These are phyloP conservation scores for Ilex asprella DNA, from an alignment of 257 asterid genomes.

Conservation along the genomic window DNA sequence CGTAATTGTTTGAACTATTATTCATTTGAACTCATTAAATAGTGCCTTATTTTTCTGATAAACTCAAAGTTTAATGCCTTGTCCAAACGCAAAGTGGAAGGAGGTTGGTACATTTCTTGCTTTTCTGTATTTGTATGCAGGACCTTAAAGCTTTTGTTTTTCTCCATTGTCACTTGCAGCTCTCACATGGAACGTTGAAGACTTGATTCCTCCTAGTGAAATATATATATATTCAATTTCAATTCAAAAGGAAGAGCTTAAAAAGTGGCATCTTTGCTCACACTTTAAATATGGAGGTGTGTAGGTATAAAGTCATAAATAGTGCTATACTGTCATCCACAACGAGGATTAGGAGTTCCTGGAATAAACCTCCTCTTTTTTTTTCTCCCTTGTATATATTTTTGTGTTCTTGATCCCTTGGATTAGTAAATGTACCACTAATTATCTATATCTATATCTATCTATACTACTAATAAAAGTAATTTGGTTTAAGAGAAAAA, in stretches of 20 bases:
- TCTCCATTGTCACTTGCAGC: slow-evolving; percentile 42
- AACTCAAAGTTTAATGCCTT: no score
- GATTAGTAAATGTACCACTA: no score
- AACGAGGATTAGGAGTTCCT: no score
- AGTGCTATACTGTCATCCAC: no score
- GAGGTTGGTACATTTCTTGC: slow-evolving; percentile 5
- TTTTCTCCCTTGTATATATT: no score
- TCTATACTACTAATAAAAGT: no score
- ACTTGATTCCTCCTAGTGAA: slow-evolving; percentile 42
- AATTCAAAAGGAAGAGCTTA: slow-evolving; percentile 78
- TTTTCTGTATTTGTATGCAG: neutral
- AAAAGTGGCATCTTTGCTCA: slow-evolving; percentile 85
- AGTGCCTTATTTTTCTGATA: neutral
- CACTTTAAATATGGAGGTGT: slow-evolving; percentile 96
- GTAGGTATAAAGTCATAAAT: neutral
- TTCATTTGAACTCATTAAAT: neutral
- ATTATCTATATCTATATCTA: no score
- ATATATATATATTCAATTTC: slow-evolving; percentile 35
- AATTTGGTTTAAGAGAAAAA: no score
- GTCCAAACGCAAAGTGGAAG: neutral
- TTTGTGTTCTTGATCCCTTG: no score
- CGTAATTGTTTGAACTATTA: neutral
- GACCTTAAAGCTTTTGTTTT: neutral
- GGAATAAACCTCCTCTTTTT: no score
- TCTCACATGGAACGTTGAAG: slow-evolving; percentile 78